Evolutionary conservation across 768 basidiomycete genomes (phyloP).

Genomic region (Pleurotus ostreatus): DNA sequence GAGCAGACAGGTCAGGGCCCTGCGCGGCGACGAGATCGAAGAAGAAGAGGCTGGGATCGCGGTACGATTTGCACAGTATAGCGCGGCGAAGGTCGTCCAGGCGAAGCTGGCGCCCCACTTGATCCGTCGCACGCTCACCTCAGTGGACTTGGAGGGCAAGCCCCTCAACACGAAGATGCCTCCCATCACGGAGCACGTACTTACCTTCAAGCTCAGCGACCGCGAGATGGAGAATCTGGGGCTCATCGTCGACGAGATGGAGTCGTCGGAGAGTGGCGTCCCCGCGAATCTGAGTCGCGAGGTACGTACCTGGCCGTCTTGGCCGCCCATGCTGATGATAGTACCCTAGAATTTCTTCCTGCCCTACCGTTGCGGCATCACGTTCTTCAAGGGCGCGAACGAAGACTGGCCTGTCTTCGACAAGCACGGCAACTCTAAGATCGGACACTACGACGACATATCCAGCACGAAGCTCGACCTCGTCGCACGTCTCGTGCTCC

Average conservation of each 20-base stretch:
- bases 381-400: background rate
- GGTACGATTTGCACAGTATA: background rate
- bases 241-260: background rate
- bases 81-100: background rate
- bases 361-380: background rate
- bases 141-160: background rate
- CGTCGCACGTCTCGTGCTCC: background rate
- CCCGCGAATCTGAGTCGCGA: background rate
- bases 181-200: background rate
- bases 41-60: too few relatives aligned
- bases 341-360: background rate
- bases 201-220: background rate
- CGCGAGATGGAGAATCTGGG: slow-evolving; percentile 2
- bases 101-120: background rate
- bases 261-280: background rate
- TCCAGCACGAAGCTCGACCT: background rate
- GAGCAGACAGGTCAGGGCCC: too few relatives aligned
- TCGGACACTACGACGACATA: background rate
- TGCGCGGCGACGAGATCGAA: too few relatives aligned
- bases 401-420: background rate
- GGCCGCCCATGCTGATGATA: background rate
- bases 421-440: background rate
- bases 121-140: slow-evolving; percentile 2
- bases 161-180: background rate
- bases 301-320: background rate